phyloP scores from a whole-genome alignment of 2,329 filamentous ascomycete genomes.

The Penicillium palitans region DNA sequence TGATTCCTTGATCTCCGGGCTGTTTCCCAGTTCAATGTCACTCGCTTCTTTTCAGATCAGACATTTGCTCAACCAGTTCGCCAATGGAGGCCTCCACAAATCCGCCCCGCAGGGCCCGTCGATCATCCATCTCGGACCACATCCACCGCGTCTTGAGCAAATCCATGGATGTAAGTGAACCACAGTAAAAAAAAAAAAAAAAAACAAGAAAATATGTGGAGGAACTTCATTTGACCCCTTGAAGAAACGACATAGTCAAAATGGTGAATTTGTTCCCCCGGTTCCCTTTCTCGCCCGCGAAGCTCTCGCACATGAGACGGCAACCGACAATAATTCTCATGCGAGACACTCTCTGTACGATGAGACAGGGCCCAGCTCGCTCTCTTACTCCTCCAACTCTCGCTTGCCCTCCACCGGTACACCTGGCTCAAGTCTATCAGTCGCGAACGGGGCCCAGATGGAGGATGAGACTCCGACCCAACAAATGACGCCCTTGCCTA shows the following conservation, averaged over 20 bases:
- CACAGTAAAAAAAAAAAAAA: neutral
- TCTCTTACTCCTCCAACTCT: slow-evolving; percentile 20
- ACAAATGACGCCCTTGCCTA: slow-evolving; percentile 5
- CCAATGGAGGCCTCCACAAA: slow-evolving; percentile 17
- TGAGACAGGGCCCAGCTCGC: slow-evolving; percentile 18
- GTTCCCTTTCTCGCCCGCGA: neutral
- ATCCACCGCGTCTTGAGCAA: slow-evolving; percentile 23
- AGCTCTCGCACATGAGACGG: slow-evolving; percentile 1
- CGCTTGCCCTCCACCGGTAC: slow-evolving; percentile 18
- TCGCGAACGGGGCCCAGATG: slow-evolving; percentile 5
- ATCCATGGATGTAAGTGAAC: slow-evolving; percentile 18
- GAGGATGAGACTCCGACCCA: slow-evolving; percentile 12
- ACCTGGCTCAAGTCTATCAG: slow-evolving; percentile 19
- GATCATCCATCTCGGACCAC: slow-evolving; percentile 26
- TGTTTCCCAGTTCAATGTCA: slow-evolving; percentile 1
- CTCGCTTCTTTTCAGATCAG: slow-evolving; percentile 1
- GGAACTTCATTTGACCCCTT: neutral
- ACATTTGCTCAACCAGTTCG: neutral
- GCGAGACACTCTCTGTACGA: slow-evolving; percentile 10
- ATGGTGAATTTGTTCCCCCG: neutral
- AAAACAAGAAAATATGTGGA: neutral
- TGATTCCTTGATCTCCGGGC: neutral
- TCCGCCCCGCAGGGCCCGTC: slow-evolving; percentile 22
- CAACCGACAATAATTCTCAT: slow-evolving; percentile 3
- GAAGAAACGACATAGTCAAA: slow-evolving; percentile 14